These are phyloP conservation scores for Myxozyma neglecta DNA, from an alignment of 805 yeast genomes.

Conservation along the genomic window DNA sequence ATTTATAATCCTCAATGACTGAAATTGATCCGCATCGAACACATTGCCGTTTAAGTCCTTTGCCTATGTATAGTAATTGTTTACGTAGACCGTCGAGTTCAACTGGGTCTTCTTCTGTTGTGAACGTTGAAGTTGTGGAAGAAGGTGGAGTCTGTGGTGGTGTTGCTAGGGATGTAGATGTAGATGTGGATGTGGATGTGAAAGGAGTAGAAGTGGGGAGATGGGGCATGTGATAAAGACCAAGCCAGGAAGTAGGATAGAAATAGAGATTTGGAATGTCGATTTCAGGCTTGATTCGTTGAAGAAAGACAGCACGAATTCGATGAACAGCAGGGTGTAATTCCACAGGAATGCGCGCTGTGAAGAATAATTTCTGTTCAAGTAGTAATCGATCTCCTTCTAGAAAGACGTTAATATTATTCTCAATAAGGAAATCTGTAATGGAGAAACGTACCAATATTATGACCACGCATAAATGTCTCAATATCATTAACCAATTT, in stretches of 20 bases:
- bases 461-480: conserved; percentile 37
- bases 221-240: conserved; percentile 26
- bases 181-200: no score
- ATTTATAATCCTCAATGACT: conserved; percentile 41
- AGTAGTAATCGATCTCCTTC: conserved; percentile 47
- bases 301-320: conserved; percentile 51
- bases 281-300: conserved; percentile 47
- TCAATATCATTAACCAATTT: conserved; percentile 45
- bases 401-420: conserved; percentile 17
- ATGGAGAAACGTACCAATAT: no score
- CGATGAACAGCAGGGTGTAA: conserved; percentile 40
- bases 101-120: conserved; percentile 3
- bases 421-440: no score
- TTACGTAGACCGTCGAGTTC: conserved; percentile 43
- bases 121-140: no score
- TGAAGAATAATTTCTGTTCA: conserved; percentile 62
- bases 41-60: conserved; percentile 48
- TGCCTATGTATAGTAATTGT: conserved; percentile 41
- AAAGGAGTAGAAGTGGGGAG: no score
- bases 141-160: no score
- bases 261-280: conserved; percentile 58
- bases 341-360: conserved; percentile 57
- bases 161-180: no score
- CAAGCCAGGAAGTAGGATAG: conserved; percentile 67
- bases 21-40: conserved; percentile 56